phyloP scores from a whole-genome alignment of 2,329 filamentous ascomycete genomes.

The Penicillium brasilianum region DNA sequence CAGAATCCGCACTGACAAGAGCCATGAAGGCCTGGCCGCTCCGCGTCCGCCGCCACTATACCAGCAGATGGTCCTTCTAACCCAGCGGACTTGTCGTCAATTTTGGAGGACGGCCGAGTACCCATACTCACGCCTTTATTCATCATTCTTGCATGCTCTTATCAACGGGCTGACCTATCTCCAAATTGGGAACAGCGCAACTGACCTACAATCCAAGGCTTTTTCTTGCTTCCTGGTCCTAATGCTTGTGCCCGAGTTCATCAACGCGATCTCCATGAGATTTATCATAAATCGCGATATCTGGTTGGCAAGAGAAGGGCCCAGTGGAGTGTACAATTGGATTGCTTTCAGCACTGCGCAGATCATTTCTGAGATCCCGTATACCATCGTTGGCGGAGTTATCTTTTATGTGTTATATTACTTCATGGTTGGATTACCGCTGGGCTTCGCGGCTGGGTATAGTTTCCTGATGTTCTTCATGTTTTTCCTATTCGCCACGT shows the following conservation, averaged over 20 bases:
- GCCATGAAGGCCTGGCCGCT: conserved; percentile 38
- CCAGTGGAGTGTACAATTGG: conserved; percentile 73
- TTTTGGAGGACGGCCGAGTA: conserved; percentile 76
- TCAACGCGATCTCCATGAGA: conserved; percentile 72
- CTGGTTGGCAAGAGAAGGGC: conserved; percentile 71
- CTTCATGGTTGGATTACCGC: conserved; percentile 70
- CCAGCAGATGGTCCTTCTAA: conserved; percentile 67
- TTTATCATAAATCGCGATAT: conserved; percentile 72
- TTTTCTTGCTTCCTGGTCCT: conserved; percentile 70
- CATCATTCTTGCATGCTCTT: conserved; percentile 68
- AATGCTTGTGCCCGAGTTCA: conserved; percentile 68
- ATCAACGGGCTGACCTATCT: conserved; percentile 78
- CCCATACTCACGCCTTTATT: conserved; percentile 73
- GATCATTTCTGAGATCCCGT: conserved; percentile 70
- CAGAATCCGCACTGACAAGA: conserved; percentile 55
- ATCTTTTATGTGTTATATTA: conserved; percentile 76
- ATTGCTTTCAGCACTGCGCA: conserved; percentile 71
- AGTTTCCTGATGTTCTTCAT: conserved; percentile 74
- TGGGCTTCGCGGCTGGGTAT: conserved; percentile 68
- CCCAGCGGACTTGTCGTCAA: conserved; percentile 69
- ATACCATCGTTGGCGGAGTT: conserved; percentile 63
- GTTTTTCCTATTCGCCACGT: conserved; percentile 72
- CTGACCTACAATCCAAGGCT: conserved; percentile 71
- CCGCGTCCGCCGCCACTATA: conserved; percentile 54
- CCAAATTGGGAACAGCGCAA: conserved; percentile 65